phyloP scores from a whole-genome alignment of 192 early-diverging fungal genomes.

The Anaeromyces robustus region DNA sequence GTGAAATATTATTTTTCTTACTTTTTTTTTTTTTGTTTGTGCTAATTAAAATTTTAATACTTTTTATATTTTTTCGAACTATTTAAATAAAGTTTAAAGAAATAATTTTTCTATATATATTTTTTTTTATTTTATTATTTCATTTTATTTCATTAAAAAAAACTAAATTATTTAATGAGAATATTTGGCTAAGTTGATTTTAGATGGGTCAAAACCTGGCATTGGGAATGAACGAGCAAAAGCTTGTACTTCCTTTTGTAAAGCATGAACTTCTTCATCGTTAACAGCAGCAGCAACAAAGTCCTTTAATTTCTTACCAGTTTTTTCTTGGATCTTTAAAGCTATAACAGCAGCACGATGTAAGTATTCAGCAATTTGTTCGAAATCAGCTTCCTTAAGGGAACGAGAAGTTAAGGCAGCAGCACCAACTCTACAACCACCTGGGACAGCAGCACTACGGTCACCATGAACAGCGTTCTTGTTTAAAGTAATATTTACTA shows the following conservation, averaged over 20 bases:
- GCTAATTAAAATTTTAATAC: too few relatives aligned
- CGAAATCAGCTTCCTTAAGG: slow-evolving; percentile 95
- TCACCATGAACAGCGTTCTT: slow-evolving; percentile 99
- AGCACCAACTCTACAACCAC: slow-evolving; percentile 91
- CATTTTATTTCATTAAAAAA: neutral
- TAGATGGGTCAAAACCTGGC: slow-evolving; percentile 69
- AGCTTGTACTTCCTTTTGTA: slow-evolving; percentile 75
- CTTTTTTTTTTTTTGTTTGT: too few relatives aligned
- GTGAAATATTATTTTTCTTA: too few relatives aligned
- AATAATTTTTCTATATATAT: too few relatives aligned
- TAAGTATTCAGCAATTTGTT: slow-evolving; percentile 87
- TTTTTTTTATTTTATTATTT: neutral
- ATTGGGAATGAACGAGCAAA: slow-evolving; percentile 94
- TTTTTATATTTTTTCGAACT: too few relatives aligned
- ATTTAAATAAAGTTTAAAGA: too few relatives aligned
- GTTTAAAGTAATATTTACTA: slow-evolving; percentile 92
- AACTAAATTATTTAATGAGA: neutral
- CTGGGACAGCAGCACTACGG: slow-evolving; percentile 84
- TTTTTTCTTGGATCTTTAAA: slow-evolving; percentile 60
- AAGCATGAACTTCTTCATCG: slow-evolving; percentile 61
- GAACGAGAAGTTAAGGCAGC: slow-evolving; percentile 91
- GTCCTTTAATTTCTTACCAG: slow-evolving; percentile 93
- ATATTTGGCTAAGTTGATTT: neutral
- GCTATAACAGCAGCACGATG: slow-evolving; percentile 89
- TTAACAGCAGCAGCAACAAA: slow-evolving; percentile 71